A percentile compares a stretch with the other conserved stretches of the same genome.
phyloP scores from a whole-genome alignment of 352 stramenopile species.

The Pythium aquatile region DNA sequence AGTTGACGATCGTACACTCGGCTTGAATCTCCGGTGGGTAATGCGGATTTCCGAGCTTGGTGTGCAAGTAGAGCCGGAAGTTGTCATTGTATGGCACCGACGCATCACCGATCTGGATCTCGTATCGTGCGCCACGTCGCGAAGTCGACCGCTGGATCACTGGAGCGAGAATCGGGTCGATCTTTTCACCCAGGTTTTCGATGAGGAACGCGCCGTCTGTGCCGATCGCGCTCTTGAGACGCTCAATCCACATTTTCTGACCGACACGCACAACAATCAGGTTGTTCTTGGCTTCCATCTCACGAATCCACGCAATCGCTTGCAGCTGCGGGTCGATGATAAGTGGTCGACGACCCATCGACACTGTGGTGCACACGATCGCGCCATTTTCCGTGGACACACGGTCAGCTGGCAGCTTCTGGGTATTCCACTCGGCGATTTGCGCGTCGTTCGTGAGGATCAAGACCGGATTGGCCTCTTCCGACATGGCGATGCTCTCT shows the following conservation, averaged over 20 bases:
- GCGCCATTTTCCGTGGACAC: constrained; percentile 94
- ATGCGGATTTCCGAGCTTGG: constrained; percentile 94
- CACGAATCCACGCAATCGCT: constrained; percentile 92
- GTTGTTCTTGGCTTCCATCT: constrained; percentile 91
- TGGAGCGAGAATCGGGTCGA: constrained; percentile 92
- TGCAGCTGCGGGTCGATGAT: constrained; percentile 95
- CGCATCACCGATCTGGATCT: constrained; percentile 94
- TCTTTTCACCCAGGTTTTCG: constrained; percentile 94
- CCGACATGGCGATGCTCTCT: constrained; percentile 90
- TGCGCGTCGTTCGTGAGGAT: constrained; percentile 92
- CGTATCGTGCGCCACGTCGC: constrained; percentile 90
- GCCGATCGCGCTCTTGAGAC: constrained; percentile 92
- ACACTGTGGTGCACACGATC: constrained; percentile 91
- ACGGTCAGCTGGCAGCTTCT: constrained; percentile 90
- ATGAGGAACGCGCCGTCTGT: constrained; percentile 93
- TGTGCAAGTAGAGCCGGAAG: constrained; percentile 94
- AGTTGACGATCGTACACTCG: constrained; percentile 95
- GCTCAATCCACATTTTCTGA: constrained; percentile 94
- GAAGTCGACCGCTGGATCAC: constrained; percentile 95
- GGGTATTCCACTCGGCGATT: constrained; percentile 93
- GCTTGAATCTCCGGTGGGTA: constrained; percentile 95
- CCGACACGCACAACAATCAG: constrained; percentile 93
- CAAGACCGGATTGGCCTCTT: constrained; percentile 85
- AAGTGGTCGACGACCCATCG: constrained; percentile 87
- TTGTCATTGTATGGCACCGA: constrained; percentile 94